Evolutionary conservation across 169 alveolate species (phyloP), one percentile per base, ranked within the genome.

Genomic region (Babesia bovis): DNA sequence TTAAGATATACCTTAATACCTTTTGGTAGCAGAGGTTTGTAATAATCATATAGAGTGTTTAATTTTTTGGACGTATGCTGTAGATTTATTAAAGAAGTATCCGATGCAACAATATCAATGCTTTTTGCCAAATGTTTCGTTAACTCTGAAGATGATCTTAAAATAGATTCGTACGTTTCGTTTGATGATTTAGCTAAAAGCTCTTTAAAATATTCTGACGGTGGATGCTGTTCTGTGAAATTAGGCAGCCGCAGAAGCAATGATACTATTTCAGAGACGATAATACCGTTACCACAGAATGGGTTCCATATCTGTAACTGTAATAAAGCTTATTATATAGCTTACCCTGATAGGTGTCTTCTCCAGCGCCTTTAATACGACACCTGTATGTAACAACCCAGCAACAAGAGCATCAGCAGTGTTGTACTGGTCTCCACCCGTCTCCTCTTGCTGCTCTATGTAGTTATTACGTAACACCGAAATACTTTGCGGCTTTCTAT

Each of bases 211-310:
- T 35, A 19, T 47, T 53, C 38, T 1, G 61, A n/a, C 41, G 73
- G 73, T 12, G 68, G 52, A 30, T 55, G 25, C 21, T 49, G 44
- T 45, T 13, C 38, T 19, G 60, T 61, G 70, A 53, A 78, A 49
- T 78, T 78, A 10, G 88, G 88, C 30, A 81, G 67, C 23, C 53
- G 44, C 55, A 81, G 40, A 17, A 81, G 32, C 56, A 60, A 32
- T 9, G 81, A 33, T 19, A 71, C 45, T 9, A 81, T 66, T 60
- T 81, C 88, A 33, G 77, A 32, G 17, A 60, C 51, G 10, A 81
- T 42, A 0, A 63, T 45, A 12, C 88, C 88, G 78, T 70, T 81
- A 7, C 82, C 84, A 28, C 88, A 81, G 47, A 81, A 81, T 26
- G 88, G 88, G 33, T 70, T 72, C 88, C 88, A 81, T 12, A 81